These are phyloP conservation scores for Limnanthes douglasii DNA, from an alignment of 345 rosid species.

Conservation along the genomic window DNA sequence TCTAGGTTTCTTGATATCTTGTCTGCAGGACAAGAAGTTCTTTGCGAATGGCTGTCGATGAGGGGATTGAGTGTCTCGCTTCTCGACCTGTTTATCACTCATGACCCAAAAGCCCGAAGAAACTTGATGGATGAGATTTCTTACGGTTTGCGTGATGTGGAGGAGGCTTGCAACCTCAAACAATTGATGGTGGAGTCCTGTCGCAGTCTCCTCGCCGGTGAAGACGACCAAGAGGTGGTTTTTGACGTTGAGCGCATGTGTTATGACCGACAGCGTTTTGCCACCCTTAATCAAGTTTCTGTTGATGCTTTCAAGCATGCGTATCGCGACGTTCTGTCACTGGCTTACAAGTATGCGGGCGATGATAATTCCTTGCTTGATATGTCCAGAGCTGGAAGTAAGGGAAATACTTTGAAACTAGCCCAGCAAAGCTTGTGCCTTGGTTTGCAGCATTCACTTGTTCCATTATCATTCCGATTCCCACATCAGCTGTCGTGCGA, in stretches of 20 bases:
- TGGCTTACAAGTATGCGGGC: slow-evolving; percentile 46
- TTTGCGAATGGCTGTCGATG: slow-evolving; percentile 71
- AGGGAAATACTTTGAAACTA: slow-evolving; percentile 67
- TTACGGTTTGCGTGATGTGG: slow-evolving; percentile 57
- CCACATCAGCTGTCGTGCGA: slow-evolving; percentile 54
- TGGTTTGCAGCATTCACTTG: slow-evolving; percentile 73
- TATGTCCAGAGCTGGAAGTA: slow-evolving; percentile 89
- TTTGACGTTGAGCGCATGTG: slow-evolving; percentile 28
- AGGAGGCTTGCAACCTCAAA: slow-evolving; percentile 36
- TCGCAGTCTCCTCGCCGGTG: slow-evolving; percentile 39
- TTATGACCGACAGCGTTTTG: slow-evolving; percentile 66
- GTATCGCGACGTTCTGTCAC: slow-evolving; percentile 56
- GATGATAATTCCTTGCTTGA: slow-evolving; percentile 50
- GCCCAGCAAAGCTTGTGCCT: slow-evolving; percentile 87
- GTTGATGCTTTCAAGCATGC: slow-evolving; percentile 68
- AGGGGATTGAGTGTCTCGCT: slow-evolving; percentile 82
- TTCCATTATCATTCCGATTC: slow-evolving; percentile 65
- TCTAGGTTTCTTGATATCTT: slow-evolving; percentile 45
- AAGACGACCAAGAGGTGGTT: slow-evolving; percentile 11
- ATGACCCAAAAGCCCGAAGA: slow-evolving; percentile 27
- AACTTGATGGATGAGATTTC: slow-evolving; percentile 56
- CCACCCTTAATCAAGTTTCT: slow-evolving; percentile 51
- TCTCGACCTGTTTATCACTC: slow-evolving; percentile 47
- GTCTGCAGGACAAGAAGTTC: slow-evolving; percentile 57
- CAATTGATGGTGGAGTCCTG: slow-evolving; percentile 62